phyloP scores from a whole-genome alignment of 805 yeast genomes.

The Zygosaccharomyces rouxii region DNA sequence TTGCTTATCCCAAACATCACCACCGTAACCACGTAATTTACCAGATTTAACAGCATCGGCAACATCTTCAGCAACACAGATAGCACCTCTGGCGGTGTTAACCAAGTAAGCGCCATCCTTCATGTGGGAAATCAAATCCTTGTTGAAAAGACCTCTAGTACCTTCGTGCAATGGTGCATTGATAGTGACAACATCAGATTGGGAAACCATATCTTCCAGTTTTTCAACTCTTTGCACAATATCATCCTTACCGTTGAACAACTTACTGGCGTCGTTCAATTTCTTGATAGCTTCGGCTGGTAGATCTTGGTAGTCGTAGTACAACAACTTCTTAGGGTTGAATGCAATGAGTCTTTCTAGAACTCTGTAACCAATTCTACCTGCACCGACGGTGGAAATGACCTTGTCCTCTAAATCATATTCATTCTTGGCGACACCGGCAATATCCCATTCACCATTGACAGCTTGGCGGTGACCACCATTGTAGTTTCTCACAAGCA shows the following conservation, averaged over 20 bases:
- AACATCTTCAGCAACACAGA: conserved; percentile 65
- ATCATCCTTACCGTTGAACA: not conserved
- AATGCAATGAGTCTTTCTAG: conserved; percentile 67
- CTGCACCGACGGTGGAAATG: conserved; percentile 25
- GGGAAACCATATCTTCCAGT: conserved; percentile 60
- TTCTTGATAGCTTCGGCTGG: conserved; percentile 68
- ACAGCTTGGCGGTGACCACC: conserved; percentile 35
- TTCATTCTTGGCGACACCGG: conserved; percentile 38
- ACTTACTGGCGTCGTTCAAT: conserved; percentile 36
- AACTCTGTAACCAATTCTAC: conserved; percentile 44
- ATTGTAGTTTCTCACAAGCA: conserved; percentile 30
- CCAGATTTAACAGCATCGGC: conserved; percentile 69
- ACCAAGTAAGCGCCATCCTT: conserved; percentile 40
- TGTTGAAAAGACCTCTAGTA: conserved; percentile 62
- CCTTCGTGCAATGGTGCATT: conserved; percentile 73
- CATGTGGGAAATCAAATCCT: conserved; percentile 59
- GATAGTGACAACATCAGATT: conserved; percentile 69
- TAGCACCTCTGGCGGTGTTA: conserved; percentile 78
- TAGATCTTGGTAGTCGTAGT: conserved; percentile 42
- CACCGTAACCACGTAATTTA: conserved; percentile 72
- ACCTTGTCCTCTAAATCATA: conserved; percentile 59
- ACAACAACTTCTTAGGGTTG: conserved; percentile 60
- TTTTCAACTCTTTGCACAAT: conserved; percentile 55
- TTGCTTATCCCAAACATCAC: conserved; percentile 82
- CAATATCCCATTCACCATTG: conserved; percentile 67